Evolutionary conservation across 2,329 filamentous ascomycete species (phyloP), one percentile per base, ranked within the genome.

Genomic region (Aspergillus ibericus): DNA sequence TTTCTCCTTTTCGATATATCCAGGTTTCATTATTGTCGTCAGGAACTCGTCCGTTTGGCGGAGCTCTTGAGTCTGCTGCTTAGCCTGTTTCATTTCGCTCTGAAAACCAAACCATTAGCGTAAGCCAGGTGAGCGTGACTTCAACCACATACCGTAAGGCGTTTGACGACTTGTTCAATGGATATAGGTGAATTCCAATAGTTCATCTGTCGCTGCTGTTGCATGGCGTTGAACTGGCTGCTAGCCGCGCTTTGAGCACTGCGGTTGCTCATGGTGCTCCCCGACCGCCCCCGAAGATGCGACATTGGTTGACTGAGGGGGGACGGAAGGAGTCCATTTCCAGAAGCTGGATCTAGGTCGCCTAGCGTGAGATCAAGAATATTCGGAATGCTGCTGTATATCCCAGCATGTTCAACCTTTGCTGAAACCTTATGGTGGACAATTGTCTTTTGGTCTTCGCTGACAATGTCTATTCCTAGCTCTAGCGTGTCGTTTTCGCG

Each of bases 341-440:
- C 90, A 22, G 90, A 85, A 4, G 81, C 81, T 13, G 91, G 90
- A 71, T 97, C 92, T 29, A 98, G 81, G 68, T 98, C 93, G 48
- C 92, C 92, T 78, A 96, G 96, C 69, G 89, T 96, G 79, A 97
- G 87, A 70, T 96, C 92, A 66, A 96, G 77, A 48, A 93, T 85
- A 70, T 90, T 96, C 67, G 85, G 90, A 10, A 88, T 84, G 5
- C 67, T 67, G 46, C 84, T 88, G 63, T 93, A 85, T 63, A 93
- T 89, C 6, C 95, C 95, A 38, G 95, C 92, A 77, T 97, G 92
- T 74, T 99, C 95, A 56, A 99, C 92, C 73, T 96, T 96, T 56
- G 95, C 93, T 18, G 93, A 93, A 49, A 99, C 95, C 73, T 99
- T 99, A 80, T 98, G 95, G 72, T 99, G 95, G 13, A 99, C 93